phyloP scores from a whole-genome alignment of 2,329 filamentous ascomycete species.

The Harringtonia lauricola region DNA sequence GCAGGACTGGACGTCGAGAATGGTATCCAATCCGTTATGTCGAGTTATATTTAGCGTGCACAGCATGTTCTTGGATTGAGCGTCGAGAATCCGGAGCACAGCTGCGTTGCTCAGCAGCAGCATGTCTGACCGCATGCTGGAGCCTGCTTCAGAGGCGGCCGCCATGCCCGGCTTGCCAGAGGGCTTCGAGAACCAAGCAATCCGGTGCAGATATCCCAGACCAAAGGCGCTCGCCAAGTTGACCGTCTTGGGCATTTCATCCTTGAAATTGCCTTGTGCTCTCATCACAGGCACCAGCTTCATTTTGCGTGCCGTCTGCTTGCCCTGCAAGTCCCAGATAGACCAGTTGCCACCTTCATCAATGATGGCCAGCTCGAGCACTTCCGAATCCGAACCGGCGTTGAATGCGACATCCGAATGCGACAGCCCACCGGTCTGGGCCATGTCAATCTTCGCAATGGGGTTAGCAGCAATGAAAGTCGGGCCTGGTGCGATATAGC shows the following conservation, averaged over 20 bases:
- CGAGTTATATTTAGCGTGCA: slow-evolving; percentile 10
- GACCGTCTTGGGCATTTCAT: background rate
- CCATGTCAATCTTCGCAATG: slow-evolving; percentile 38
- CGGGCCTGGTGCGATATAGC: slow-evolving; percentile 17
- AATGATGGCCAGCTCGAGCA: slow-evolving; percentile 55
- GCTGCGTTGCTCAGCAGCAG: slow-evolving; percentile 19
- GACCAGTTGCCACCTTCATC: slow-evolving; percentile 57
- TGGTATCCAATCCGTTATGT: slow-evolving; percentile 23
- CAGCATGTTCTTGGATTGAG: slow-evolving; percentile 5
- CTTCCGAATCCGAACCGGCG: slow-evolving; percentile 33
- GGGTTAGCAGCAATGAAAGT: slow-evolving; percentile 46
- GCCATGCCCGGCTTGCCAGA: too few relatives aligned
- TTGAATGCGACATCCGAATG: slow-evolving; percentile 59
- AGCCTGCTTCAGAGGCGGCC: background rate
- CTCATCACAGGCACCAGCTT: slow-evolving; percentile 18
- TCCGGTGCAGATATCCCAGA: slow-evolving; percentile 7
- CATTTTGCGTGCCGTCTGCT: slow-evolving; percentile 20
- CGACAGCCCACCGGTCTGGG: slow-evolving; percentile 39
- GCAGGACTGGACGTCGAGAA: slow-evolving; percentile 45
- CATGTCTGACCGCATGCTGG: background rate
- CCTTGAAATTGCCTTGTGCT: slow-evolving; percentile 26
- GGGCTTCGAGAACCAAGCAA: slow-evolving; percentile 5
- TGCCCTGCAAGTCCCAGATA: slow-evolving; percentile 48
- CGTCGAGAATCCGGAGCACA: slow-evolving; percentile 16
- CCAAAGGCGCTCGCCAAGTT: background rate